Percentiles rank a stretch among this genome's conserved stretches.
These are phyloP conservation scores for Kwoniella pini DNA, from an alignment of 768 basidiomycete genomes.

Conservation along the genomic window DNA sequence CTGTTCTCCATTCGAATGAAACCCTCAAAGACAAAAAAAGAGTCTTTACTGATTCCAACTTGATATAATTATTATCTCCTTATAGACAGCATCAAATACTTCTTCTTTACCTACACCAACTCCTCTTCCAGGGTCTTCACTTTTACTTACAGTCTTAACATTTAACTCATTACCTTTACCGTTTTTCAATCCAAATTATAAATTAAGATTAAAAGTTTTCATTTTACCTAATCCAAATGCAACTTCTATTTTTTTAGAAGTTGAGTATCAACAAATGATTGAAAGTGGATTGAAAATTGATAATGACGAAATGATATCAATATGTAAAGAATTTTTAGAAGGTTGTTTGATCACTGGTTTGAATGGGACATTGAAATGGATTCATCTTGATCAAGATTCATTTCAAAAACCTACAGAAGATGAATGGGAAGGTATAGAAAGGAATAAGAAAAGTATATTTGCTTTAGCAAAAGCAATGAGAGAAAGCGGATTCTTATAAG, in stretches of 20 bases:
- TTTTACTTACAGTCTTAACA: slow-evolving; percentile 28
- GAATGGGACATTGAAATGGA: slow-evolving; percentile 20
- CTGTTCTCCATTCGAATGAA: slow-evolving; percentile 5
- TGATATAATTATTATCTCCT: too few species aligned
- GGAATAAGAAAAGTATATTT: slow-evolving; percentile 19
- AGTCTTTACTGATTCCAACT: too few species aligned
- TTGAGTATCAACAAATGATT: slow-evolving; percentile 12
- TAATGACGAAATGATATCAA: not conserved
- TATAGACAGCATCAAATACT: slow-evolving; percentile 38
- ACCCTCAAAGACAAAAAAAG: too few species aligned
- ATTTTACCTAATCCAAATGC: slow-evolving; percentile 27
- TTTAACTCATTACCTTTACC: slow-evolving; percentile 15
- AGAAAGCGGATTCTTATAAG: slow-evolving; percentile 30
- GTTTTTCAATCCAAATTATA: not conserved
- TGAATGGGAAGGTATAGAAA: slow-evolving; percentile 26
- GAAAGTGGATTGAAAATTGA: not conserved
- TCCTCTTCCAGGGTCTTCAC: slow-evolving; percentile 35
- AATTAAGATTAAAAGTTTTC: slow-evolving; percentile 29
- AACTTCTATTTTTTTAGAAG: slow-evolving; percentile 35
- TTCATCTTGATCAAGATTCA: not conserved
- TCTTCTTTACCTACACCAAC: slow-evolving; percentile 34
- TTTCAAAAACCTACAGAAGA: not conserved
- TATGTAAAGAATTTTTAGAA: slow-evolving; percentile 31
- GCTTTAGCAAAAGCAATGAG: slow-evolving; percentile 25
- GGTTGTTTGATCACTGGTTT: slow-evolving; percentile 36